A percentile compares a stretch with the other conserved stretches of the same genome.
These are phyloP conservation scores for Coix lacrymajobi DNA, from an alignment of 176 grass and related monocot species.

Conservation along the genomic window DNA sequence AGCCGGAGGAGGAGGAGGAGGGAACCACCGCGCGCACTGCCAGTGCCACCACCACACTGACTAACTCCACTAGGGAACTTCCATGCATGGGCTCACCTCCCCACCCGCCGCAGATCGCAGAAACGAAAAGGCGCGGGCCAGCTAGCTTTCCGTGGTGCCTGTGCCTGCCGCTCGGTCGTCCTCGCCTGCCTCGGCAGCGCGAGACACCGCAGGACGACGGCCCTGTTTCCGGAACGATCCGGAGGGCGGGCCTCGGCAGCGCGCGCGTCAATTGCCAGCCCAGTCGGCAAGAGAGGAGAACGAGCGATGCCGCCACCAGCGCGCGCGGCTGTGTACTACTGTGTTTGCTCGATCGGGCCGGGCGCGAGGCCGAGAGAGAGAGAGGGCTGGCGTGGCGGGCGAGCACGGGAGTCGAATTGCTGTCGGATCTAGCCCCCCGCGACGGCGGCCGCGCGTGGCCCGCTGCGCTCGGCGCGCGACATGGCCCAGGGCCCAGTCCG, in stretches of 20 bases:
- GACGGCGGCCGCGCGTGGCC: not conserved
- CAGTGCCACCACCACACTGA: not conserved
- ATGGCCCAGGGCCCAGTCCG: not conserved
- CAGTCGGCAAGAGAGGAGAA: not conserved
- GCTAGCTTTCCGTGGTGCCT: not conserved
- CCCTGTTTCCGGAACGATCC: not conserved
- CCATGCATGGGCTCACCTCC: not conserved
- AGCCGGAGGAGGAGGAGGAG: not conserved
- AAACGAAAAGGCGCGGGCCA: not conserved
- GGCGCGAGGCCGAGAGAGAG: not conserved
- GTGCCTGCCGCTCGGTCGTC: not conserved
- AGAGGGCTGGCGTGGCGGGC: too few species aligned
- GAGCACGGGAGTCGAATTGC: not conserved
- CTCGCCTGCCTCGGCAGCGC: not conserved
- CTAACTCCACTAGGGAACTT: not conserved
- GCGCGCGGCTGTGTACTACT: too few species aligned
- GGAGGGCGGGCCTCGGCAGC: not conserved
- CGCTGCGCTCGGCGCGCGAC: conserved; percentile 14
- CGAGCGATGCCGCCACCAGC: not conserved
- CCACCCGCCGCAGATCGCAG: not conserved
- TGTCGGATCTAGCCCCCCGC: conserved; percentile 38
- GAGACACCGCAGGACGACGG: conserved; percentile 5
- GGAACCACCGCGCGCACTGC: not conserved
- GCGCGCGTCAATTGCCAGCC: too few species aligned
- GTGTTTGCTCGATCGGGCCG: not conserved